These are phyloP conservation scores for Peterozyma xylosa DNA, from an alignment of 805 yeast genomes.

Conservation along the genomic window DNA sequence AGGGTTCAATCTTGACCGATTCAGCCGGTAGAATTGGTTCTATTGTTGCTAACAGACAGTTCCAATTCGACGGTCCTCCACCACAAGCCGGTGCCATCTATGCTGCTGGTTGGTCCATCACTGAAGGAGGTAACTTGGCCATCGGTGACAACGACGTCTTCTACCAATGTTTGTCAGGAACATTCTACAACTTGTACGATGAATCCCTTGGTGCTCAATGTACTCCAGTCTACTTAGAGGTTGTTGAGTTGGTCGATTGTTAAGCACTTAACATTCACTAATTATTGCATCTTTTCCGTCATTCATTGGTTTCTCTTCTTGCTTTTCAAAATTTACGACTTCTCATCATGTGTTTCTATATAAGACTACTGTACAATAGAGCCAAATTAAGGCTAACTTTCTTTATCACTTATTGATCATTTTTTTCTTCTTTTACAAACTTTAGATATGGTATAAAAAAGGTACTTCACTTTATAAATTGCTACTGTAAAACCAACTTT, in stretches of 20 bases:
- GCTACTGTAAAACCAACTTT: too few species aligned
- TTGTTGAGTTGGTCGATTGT: constrained; percentile 39
- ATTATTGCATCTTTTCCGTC: too few species aligned
- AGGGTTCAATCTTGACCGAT: constrained; percentile 36
- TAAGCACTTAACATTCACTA: constrained; percentile 12
- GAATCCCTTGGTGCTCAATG: constrained; percentile 38
- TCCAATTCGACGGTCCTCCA: constrained; percentile 62
- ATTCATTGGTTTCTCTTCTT: too few species aligned
- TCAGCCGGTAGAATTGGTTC: constrained; percentile 46
- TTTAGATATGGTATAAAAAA: too few species aligned
- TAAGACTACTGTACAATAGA: too few species aligned
- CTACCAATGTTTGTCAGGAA: constrained; percentile 51
- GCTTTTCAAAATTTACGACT: too few species aligned
- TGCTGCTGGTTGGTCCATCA: constrained; percentile 45
- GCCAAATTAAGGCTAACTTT: too few species aligned
- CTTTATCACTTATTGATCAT: too few species aligned
- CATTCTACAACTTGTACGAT: constrained; percentile 51
- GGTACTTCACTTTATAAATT: too few species aligned
- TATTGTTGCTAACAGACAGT: constrained; percentile 55
- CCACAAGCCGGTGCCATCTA: constrained; percentile 53
- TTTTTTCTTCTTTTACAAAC: too few species aligned
- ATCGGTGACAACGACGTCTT: constrained; percentile 39
- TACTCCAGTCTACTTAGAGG: constrained; percentile 32
- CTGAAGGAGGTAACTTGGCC: constrained; percentile 37
- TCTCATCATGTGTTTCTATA: too few species aligned